phyloP scores from a whole-genome alignment of 2,329 filamentous ascomycete species.

The Paramyrothecium sp. region DNA sequence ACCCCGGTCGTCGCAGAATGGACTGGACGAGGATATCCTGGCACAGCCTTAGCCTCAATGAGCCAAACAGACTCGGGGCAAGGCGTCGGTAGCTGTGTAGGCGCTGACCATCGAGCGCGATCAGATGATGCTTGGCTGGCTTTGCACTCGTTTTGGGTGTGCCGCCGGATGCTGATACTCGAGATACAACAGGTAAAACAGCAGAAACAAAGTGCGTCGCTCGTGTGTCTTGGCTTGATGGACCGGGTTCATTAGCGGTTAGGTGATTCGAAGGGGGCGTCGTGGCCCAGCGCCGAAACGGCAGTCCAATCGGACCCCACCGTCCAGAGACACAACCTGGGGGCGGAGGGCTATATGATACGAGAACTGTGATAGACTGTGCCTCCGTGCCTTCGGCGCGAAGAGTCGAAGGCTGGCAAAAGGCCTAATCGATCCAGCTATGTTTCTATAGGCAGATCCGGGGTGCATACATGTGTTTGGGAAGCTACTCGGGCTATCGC shows the following conservation, averaged over 20 bases:
- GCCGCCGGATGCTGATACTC: background rate
- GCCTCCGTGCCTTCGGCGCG: background rate
- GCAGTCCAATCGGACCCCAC: background rate
- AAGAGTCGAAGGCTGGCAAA: background rate
- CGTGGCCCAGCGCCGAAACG: too few relatives aligned
- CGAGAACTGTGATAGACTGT: background rate
- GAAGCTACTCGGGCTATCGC: background rate
- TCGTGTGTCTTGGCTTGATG: background rate
- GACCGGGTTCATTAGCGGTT: background rate
- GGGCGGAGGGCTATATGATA: background rate
- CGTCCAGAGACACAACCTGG: background rate
- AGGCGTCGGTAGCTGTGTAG: too few relatives aligned
- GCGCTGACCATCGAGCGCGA: background rate
- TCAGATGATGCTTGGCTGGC: background rate
- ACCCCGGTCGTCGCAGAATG: background rate
- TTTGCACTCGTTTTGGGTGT: background rate
- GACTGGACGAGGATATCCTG: background rate
- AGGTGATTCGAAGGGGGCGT: background rate
- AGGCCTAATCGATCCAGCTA: background rate
- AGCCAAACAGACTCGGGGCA: background rate
- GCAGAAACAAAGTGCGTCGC: background rate
- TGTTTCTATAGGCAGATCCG: background rate
- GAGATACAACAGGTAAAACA: background rate
- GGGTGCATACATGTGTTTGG: background rate
- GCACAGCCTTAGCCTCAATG: background rate